Evolutionary conservation across 1,284 basidiomycete genomes (phyloP), one percentile per base, ranked within the genome.

Genomic region (Ceratobasidium sp.): DNA sequence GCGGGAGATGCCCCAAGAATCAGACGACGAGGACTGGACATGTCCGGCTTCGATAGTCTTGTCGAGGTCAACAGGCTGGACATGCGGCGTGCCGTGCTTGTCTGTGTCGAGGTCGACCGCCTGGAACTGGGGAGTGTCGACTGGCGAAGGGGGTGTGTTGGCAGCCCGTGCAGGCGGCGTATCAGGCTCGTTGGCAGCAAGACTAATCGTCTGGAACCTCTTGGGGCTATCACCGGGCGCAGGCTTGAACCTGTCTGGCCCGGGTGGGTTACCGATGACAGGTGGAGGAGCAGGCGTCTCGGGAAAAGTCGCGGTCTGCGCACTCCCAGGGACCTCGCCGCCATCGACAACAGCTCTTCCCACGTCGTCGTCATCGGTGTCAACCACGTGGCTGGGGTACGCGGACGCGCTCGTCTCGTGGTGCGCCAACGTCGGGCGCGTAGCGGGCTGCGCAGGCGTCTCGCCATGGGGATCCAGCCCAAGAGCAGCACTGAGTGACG

Each of bases 251-350:
- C 59, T 70, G 53, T 56, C 54, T 12, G 53, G 25, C 11, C 51
- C 48, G 16, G 54, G 66, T 18, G 66, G 66, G n/a, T 54, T 42
- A 1, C 66, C 66, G 21, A 70, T 70, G 12, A 70, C 33, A 30
- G 66, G 66, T 4, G 66, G 66, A 12, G 66, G 66, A 36, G 42
- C 53, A 23, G 54, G 66, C 12, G 38, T 33, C 9, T 46, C 30
- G 30, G 66, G 66, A 59, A 70, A 70, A 1, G 66, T 70, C n/a
- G 66, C 66, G 36, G 66, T 70, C 44, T 70, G 66, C 12, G 66
- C 66, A 23, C 66, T 70, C 14, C 40, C 53, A 8, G 64, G 64
- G 16, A 40, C 53, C 9, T 59, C 66, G 14, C 40, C 36, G 51
- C 18, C 30, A 44, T 56, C 30, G n/a, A 53, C 25, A 33, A 36